Evolutionary conservation across 495 filamentous ascomycete genomes (phyloP), one percentile per base, ranked within the genome.

Genomic region (Tuber brumale): DNA sequence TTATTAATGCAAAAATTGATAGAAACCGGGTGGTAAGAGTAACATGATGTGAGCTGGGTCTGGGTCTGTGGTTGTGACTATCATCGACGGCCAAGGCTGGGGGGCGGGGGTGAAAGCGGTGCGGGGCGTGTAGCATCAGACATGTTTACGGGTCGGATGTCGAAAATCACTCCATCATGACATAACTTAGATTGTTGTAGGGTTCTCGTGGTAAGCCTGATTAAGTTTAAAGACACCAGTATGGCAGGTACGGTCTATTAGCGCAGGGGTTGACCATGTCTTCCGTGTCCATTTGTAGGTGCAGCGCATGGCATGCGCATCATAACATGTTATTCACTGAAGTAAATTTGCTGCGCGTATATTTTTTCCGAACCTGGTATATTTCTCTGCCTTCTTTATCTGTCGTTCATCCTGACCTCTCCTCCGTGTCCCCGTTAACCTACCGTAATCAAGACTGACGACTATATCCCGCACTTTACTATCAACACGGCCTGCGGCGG

Each of bases 321-420:
- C 57, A 66, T 35, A 66, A 66, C 57, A 66, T 66, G 57, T 66
- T 66, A 66, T 66, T 66, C 57, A 66, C 27, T 35, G 57, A 66
- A 66, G 31, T 66, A 66, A 66, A 66, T 66, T 31, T 66, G 31
- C 31, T 66, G 57, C 27, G 57, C 57, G 57, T 66, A 27, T 66
- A 35, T 35, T 66, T 66, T 61, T 66, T 35, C 57, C 57, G 57
- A 66, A 35, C 57, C 57, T 66, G 57, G 35, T 66, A 35, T 66
- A 31, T 66, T 66, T 66, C 57, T 66, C 27, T 66, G 57, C 57
- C 57, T 66, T 35, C 57, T 19, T 27, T 66, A 35, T 66, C 27
- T 35, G 57, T 27, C 57, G n/a, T 66, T 66, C 57, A 66, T 19
- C 57, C 57, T 66, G 35, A 19, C 27, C 10, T 31, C 57, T 66